These are phyloP conservation scores for Diplodia mutila DNA, from an alignment of 2,329 filamentous ascomycete genomes.

Conservation along the genomic window DNA sequence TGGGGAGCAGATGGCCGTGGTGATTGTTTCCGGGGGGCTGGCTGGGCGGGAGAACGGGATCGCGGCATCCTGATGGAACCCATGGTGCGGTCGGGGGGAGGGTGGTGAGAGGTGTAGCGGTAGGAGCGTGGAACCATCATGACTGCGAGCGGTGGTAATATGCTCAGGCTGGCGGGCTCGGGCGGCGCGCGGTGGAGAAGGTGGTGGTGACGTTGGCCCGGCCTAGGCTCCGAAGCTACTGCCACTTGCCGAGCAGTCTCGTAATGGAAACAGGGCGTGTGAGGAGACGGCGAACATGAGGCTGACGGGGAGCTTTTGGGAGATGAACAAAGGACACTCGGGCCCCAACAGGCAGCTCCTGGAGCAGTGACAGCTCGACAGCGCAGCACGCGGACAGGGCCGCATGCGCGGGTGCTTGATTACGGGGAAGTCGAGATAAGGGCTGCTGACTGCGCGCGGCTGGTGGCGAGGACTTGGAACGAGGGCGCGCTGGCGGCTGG, in stretches of 20 bases:
- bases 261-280: conserved; percentile 22
- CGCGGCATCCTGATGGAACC: conserved; percentile 24
- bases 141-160: not conserved
- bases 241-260: conserved; percentile 25
- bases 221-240: conserved; percentile 21
- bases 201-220: conserved; percentile 23
- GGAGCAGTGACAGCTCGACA: conserved; percentile 3
- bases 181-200: conserved; percentile 14
- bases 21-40: conserved; percentile 11
- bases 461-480: conserved; percentile 1
- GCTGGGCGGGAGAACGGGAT: not conserved
- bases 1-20: conserved; percentile 24
- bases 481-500: not conserved
- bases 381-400: not conserved
- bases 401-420: conserved; percentile 11
- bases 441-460: not conserved
- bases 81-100: conserved; percentile 11
- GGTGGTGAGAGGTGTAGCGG: conserved; percentile 43
- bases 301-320: conserved; percentile 29
- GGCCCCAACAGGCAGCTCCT: not conserved
- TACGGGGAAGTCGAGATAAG: conserved; percentile 9
- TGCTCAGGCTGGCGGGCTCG: conserved; percentile 1
- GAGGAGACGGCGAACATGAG: conserved; percentile 2
- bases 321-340: conserved; percentile 4
- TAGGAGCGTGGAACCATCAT: conserved; percentile 55